Base-by-base conservation (phyloP, 108 stramenopile species). In the Stephanodiscus minutulus region DNA sequence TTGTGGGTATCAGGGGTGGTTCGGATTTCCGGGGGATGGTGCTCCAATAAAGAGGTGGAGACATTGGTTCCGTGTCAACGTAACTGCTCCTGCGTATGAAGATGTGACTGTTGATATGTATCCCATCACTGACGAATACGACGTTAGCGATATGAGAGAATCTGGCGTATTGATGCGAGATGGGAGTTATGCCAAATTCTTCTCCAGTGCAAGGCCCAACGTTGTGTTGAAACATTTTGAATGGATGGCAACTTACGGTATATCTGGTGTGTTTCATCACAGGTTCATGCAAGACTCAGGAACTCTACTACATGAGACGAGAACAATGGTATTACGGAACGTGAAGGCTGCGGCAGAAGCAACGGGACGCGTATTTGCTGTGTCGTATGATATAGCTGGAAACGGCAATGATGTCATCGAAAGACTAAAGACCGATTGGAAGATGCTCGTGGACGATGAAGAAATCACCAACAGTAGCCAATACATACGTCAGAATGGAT, bases 1-100 rank as follows among this genome's bases (percentile, higher is more conserved):
- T 27, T 66, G 66, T 24, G 77, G 82, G 9, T 83, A 83, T 49
- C 82, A 83, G 74, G 82, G 82, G 33, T 83, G 82, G 82, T 83
- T 75, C 63, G 28, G 48, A 9, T 64, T 58, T 33, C 77, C 77
- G 12, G 63, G 73, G 12, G 82, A 83, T 61, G 68, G 70, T 12
- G 62, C 61, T 1, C 55, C 25, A 8, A 58, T 63, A 12, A 77
- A 83, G 2, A 61, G 69, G 37, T 83, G 82, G 82, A 63, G 54
- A 13, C 82, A 83, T 67, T 83, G 82, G 82, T 69, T 68, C 58
- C 24, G 37, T 8, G 43, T 13, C 43, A n/a, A 36, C 9, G 8
- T 10, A 0, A 55, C 44, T 3, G 43, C 53, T 60, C 73, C 82
- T 15, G 11, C 43, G 18, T 41, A 25, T n/a, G 68, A 74, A 29